Percentiles rank a stretch among this genome's conserved stretches.
phyloP scores from a whole-genome alignment of 73 alveolate genomes.

The Paramecium sonneborni region DNA sequence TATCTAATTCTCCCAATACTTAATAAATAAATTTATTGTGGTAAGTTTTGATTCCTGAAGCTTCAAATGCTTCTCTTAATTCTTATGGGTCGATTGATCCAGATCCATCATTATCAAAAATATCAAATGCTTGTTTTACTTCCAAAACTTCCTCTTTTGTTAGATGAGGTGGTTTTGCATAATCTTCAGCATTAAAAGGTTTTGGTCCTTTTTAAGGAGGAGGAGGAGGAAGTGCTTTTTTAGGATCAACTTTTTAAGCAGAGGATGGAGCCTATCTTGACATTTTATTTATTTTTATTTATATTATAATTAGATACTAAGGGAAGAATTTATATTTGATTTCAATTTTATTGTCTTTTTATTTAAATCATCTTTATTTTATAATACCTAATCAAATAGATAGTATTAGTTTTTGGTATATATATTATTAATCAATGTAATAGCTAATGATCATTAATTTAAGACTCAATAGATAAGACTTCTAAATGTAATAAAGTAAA shows the following conservation, averaged over 20 bases:
- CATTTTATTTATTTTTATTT: conserved; percentile 29
- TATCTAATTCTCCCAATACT: conserved; percentile 91
- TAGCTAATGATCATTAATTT: no score
- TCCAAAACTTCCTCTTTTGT: conserved; percentile 40
- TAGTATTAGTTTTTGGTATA: no score
- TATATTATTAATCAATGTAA: no score
- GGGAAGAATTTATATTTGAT: background rate
- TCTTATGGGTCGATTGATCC: conserved; percentile 96
- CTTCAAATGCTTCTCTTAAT: conserved; percentile 92
- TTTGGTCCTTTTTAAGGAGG: conserved; percentile 23
- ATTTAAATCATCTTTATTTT: background rate
- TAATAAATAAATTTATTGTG: conserved; percentile 88
- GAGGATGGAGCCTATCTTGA: conserved; percentile 30
- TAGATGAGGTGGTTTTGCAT: conserved; percentile 83
- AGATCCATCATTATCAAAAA: conserved; percentile 89
- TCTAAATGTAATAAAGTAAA: no score
- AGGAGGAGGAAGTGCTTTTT: background rate
- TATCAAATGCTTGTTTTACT: conserved; percentile 52
- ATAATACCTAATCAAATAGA: no score
- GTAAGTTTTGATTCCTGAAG: conserved; percentile 87
- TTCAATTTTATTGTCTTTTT: background rate
- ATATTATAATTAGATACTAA: conserved; percentile 3
- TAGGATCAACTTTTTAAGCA: background rate
- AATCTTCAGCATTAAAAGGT: conserved; percentile 17
- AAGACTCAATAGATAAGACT: no score